Base-by-base conservation (phyloP, 1,284 basidiomycete species). In the Ceratobasidium sp. region DNA sequence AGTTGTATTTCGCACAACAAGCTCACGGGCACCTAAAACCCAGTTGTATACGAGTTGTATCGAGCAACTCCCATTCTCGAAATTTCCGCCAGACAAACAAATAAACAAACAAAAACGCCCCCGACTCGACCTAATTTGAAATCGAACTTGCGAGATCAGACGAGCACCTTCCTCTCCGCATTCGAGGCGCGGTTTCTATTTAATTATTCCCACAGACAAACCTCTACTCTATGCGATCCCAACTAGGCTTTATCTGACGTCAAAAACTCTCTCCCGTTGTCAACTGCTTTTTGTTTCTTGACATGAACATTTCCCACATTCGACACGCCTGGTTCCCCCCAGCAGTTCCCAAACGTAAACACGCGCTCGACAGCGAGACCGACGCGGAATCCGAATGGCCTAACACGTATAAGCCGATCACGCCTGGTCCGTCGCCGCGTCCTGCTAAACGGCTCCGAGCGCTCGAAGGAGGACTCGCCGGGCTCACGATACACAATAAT, bases 391-490 rank as follows among this genome's bases (percentile, higher is more conserved):
- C 64, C 52, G 64, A 69, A 45, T 69, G 64, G 64, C 64, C 64
- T 2, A 57, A 23, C 23, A 23, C 64, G 23, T 69, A 69, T n/a
- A 50, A 39, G 18, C 43, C 43, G 6, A 6, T 45, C 43, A 45
- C 43, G 16, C 43, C 43, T 4, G 43, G 43, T 4, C 36, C 36
- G 5, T 32, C 12, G 5, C 39, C 64, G 10, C 50, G 64, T 16
- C 64, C 64, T 5, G 52, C 64, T 10, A 69, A 69, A 57, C 50
- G 64, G 14, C 36, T 69, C 10, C 28, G 79, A 73, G 80, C 80
- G n/a, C 80, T 90, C 12, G 89, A 91, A 79, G 81, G 80, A 58
- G 86, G 86, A 3, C 79, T 91, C 50, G 87, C 87, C 16, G 81
- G 85, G 72, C 82, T 90, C 69, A 82, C 84, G 0, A n/a, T n/a